These are phyloP conservation scores for Yamadazyma philogaea DNA, from an alignment of 805 yeast species.

Conservation along the genomic window DNA sequence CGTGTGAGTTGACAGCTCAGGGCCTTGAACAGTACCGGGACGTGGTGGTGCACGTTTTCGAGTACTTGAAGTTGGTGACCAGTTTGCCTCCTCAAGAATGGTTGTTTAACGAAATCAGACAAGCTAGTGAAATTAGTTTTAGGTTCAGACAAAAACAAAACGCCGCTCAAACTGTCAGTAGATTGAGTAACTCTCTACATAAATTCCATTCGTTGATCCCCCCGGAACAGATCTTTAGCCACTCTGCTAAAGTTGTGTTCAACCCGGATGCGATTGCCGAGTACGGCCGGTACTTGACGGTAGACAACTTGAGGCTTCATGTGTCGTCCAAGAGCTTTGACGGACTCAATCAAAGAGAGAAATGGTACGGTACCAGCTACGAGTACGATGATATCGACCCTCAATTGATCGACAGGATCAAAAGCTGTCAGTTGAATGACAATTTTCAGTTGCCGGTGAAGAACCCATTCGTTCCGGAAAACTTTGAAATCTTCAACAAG, in stretches of 20 bases:
- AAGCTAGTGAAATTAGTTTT: constrained; percentile 66
- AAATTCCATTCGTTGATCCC: constrained; percentile 51
- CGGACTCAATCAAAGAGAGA: constrained; percentile 48
- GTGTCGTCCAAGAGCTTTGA: constrained; percentile 53
- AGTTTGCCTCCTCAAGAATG: constrained; percentile 61
- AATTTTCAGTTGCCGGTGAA: constrained; percentile 60
- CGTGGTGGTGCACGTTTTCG: constrained; percentile 59
- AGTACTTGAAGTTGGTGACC: constrained; percentile 63
- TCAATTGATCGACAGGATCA: constrained; percentile 33
- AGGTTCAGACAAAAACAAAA: constrained; percentile 75
- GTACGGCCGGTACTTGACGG: constrained; percentile 47
- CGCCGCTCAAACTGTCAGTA: constrained; percentile 71
- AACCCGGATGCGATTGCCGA: constrained; percentile 52
- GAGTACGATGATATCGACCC: constrained; percentile 43
- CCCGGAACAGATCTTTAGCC: constrained; percentile 57
- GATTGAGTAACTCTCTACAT: constrained; percentile 60
- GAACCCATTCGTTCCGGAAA: constrained; percentile 80
- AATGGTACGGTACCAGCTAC: constrained; percentile 92
- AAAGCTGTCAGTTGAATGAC: constrained; percentile 21
- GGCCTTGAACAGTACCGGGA: constrained; percentile 67
- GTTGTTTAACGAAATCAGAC: constrained; percentile 74
- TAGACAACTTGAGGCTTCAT: constrained; percentile 58
- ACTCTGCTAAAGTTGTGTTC: constrained; percentile 54
- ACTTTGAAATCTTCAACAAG: constrained; percentile 57
- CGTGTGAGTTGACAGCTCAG: constrained; percentile 68